Base-by-base conservation (phyloP, 2,329 filamentous ascomycete species). In the Fusarium bactridioides region DNA sequence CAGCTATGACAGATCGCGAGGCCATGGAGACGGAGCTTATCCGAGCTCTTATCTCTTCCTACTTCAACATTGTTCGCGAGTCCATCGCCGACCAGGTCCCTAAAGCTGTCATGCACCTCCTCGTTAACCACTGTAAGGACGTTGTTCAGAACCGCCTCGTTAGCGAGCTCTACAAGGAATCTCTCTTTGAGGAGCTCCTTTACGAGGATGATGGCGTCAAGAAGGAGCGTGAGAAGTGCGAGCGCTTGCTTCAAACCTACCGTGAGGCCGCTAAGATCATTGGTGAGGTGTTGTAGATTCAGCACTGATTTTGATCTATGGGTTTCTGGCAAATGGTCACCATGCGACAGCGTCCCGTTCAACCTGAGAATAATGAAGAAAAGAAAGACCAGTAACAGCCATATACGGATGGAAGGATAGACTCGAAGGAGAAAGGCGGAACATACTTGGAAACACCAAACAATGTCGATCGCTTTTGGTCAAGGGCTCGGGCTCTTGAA, bases 31-130 rank as follows among this genome's bases (percentile, higher is more conserved):
- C 96, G 15, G 96, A 99, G 83, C 90, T 99, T 44, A 99, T 99
- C 80, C 93, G 95, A 51, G 93, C 95, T 51, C 89, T 99, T 63
- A 99, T 99, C 81, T 97, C 94, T 37, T 98, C 95, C 3, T 99
- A 99, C 86, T 99, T 99, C 87, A 97, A 97, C 82, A 99, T 99
- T 78, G 96, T 99, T 51, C 93, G 96, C 71, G 96, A 99, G 83
- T 95, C 94, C n/a, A 97, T 98, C 77, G 95, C 95, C 48, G 96
- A 99, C 80, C 95, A 98, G 84, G 96, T 99, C 16, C 96, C 96
- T 74, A 99, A 99, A 85, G 96, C 96, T 10, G 93, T 99, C 76
- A 99, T 99, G 96, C 96, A 99, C 81, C 89, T 99, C 51, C 89
- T 99, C 38, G 96, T 99, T 80, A 99, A 99, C 83, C 94, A 98